Conservation (phyloP, 192 early-diverging fungal species). For the Coemansia pectinata region DNA sequence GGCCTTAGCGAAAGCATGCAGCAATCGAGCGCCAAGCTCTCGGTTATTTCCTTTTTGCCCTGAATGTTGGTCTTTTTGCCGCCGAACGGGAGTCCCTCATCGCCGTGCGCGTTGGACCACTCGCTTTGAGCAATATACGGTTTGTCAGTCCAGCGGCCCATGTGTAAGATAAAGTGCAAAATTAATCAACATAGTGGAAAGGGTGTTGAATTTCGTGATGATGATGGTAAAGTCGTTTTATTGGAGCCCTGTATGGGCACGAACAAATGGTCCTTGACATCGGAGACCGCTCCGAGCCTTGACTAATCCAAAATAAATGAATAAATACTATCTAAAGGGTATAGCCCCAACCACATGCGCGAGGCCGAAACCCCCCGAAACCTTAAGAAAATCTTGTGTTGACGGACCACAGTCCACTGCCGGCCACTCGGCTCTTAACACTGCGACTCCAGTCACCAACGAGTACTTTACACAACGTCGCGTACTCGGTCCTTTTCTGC, state of each 20-base stretch:
- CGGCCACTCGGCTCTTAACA: not conserved
- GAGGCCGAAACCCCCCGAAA: too few relatives aligned
- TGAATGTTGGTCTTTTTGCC: conserved; percentile 62
- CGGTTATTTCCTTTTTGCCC: conserved; percentile 60
- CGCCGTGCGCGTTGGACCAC: conserved; percentile 61
- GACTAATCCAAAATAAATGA: too few relatives aligned
- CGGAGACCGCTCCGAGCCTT: too few relatives aligned
- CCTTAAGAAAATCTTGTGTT: not conserved
- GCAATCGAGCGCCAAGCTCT: conserved; percentile 64
- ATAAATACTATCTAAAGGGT: too few relatives aligned
- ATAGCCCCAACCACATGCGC: too few relatives aligned
- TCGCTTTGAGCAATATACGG: conserved; percentile 86
- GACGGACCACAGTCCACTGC: not conserved
- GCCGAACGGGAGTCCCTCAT: conserved; percentile 64
- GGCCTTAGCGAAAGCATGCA: conserved; percentile 92
- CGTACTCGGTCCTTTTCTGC: not conserved
- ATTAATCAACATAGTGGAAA: not conserved
- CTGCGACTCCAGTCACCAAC: not conserved
- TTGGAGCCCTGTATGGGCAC: too few relatives aligned
- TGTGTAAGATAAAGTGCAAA: not conserved
- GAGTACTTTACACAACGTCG: not conserved
- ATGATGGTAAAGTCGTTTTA: not conserved
- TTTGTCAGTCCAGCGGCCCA: conserved; percentile 68
- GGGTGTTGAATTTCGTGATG: too few relatives aligned
- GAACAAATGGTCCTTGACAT: too few relatives aligned